phyloP scores from a whole-genome alignment of 2,329 filamentous ascomycete species.

The Emergomyces pasteurianus region DNA sequence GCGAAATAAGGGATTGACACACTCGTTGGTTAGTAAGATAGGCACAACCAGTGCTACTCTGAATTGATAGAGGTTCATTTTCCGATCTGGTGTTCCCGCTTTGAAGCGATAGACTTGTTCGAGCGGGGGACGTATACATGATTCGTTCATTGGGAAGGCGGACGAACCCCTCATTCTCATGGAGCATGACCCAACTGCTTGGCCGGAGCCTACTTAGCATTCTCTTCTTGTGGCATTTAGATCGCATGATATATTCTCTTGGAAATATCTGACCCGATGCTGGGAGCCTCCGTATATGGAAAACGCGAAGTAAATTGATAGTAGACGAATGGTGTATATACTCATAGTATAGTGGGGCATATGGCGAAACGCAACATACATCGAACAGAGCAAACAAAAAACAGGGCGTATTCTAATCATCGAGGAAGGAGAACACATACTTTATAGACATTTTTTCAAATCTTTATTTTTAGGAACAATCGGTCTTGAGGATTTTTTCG shows the following conservation, averaged over 20 bases:
- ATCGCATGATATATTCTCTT: not conserved
- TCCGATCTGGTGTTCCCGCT: slow-evolving; percentile 55
- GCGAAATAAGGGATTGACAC: slow-evolving; percentile 24
- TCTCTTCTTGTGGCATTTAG: slow-evolving; percentile 7
- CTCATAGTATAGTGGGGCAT: not conserved
- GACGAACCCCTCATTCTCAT: slow-evolving; percentile 59
- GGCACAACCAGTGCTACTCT: slow-evolving; percentile 61
- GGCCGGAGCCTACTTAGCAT: slow-evolving; percentile 11
- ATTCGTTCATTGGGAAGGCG: slow-evolving; percentile 74
- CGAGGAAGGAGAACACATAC: slow-evolving; percentile 17
- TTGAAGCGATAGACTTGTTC: slow-evolving; percentile 64
- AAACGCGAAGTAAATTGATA: not conserved
- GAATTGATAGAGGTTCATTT: slow-evolving; percentile 52
- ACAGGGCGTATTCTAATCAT: slow-evolving; percentile 1
- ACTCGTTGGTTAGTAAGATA: slow-evolving; percentile 81
- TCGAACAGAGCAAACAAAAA: not conserved
- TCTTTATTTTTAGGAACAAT: slow-evolving; percentile 2
- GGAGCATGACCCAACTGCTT: slow-evolving; percentile 83
- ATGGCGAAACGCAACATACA: not conserved
- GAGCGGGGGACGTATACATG: slow-evolving; percentile 65
- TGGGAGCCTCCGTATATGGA: not conserved
- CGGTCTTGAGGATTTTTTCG: not conserved
- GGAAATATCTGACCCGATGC: not conserved
- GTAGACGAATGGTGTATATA: not conserved
- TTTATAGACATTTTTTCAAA: slow-evolving; percentile 28